These are phyloP conservation scores for Jasminum sambac DNA, from an alignment of 257 asterid genomes.

Conservation along the genomic window DNA sequence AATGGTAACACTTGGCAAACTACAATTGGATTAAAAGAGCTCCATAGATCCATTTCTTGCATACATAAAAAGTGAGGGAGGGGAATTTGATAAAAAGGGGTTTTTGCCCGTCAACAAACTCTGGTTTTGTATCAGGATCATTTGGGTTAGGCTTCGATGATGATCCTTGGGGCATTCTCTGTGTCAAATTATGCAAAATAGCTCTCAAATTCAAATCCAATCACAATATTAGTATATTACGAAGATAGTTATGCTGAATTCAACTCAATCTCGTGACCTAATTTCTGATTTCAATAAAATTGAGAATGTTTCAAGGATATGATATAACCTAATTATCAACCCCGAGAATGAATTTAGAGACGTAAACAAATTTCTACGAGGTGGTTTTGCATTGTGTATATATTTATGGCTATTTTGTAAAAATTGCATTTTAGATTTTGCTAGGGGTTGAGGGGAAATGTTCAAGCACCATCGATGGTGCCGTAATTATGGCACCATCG, in stretches of 20 bases:
- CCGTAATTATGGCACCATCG: too few species aligned
- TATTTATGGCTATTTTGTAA: conserved; percentile 4
- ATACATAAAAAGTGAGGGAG: too few species aligned
- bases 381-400: conserved; percentile 12
- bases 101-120: conserved; percentile 86
- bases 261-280: neutral
- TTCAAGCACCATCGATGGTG: too few species aligned
- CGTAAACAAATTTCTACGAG: neutral
- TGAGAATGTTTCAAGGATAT: neutral
- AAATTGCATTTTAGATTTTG: neutral
- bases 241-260: conserved; percentile 13
- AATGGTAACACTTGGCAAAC: too few species aligned
- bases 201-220: conserved; percentile 38
- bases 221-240: conserved; percentile 17
- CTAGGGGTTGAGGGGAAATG: neutral
- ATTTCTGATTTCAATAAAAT: too few species aligned
- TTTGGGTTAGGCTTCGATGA: conserved; percentile 67
- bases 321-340: neutral
- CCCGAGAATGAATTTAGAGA: neutral
- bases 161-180: conserved; percentile 66
- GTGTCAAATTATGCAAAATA: conserved; percentile 20
- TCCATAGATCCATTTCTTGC: too few species aligned
- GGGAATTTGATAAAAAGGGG: too few species aligned
- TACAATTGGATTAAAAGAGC: too few species aligned
- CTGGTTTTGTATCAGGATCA: conserved; percentile 69